phyloP scores from a whole-genome alignment of 208 protist genomes.

The Porcisia deanei region DNA sequence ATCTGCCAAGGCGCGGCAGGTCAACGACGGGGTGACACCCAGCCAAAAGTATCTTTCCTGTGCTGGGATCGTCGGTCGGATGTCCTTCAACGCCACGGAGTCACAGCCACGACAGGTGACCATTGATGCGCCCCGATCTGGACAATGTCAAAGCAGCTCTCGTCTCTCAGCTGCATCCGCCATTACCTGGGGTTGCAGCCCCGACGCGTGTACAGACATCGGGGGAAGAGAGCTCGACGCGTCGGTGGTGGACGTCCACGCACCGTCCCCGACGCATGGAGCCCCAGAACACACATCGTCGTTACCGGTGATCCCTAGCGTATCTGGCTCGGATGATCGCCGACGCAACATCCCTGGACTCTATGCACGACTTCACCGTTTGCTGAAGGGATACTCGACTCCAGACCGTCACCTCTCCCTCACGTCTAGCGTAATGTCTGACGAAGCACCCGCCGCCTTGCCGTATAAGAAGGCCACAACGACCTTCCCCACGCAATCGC shows the following conservation, averaged over 20 bases:
- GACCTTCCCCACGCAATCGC: not conserved
- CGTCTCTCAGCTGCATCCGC: not conserved
- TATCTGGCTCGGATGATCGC: not conserved
- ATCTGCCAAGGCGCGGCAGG: not conserved
- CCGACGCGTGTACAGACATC: not conserved
- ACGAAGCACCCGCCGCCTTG: not conserved
- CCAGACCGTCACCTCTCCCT: not conserved
- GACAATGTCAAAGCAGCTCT: not conserved
- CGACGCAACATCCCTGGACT: not conserved
- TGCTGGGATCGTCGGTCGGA: not conserved
- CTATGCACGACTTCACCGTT: constrained; percentile 4
- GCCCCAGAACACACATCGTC: not conserved
- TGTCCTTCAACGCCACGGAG: not conserved
- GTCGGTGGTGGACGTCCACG: not conserved
- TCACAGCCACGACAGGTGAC: not conserved
- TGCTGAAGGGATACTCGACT: constrained; percentile 7
- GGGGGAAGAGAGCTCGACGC: not conserved
- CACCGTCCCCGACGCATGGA: not conserved
- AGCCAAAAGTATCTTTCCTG: not conserved
- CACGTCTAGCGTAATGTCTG: not conserved
- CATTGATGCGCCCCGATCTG: not conserved
- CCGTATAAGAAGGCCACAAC: not conserved
- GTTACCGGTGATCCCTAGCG: not conserved
- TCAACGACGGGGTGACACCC: not conserved
- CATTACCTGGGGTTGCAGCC: too few relatives aligned